A percentile compares a stretch with the other conserved stretches of the same genome.
Evolutionary conservation across 2,329 filamentous ascomycete species (phyloP).

Genomic region (Penicillium capsulatum): DNA sequence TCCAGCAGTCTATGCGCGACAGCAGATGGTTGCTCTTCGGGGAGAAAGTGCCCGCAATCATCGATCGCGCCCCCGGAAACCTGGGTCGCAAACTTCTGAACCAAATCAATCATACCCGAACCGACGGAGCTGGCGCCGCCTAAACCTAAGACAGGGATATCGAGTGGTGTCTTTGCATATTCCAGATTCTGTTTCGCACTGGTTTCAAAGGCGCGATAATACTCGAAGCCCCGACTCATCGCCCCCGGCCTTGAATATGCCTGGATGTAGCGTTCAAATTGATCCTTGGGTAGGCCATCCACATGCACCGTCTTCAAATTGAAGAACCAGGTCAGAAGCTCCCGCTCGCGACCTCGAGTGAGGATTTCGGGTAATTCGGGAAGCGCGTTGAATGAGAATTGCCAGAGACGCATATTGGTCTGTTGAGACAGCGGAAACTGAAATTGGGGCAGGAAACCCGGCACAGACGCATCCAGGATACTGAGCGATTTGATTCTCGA

Average conservation of each 20-base stretch:
- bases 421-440: slow-evolving; percentile 17
- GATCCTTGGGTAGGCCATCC: slow-evolving; percentile 9
- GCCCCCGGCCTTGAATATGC: slow-evolving; percentile 21
- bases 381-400: slow-evolving; percentile 27
- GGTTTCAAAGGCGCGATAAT: slow-evolving; percentile 22
- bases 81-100: slow-evolving; percentile 15
- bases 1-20: slow-evolving; percentile 9
- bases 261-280: slow-evolving; percentile 20
- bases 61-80: slow-evolving; percentile 21
- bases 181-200: slow-evolving; percentile 23
- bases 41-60: slow-evolving; percentile 25
- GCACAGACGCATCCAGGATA: slow-evolving; percentile 13
- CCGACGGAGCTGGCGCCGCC: slow-evolving; percentile 13
- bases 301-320: slow-evolving; percentile 18
- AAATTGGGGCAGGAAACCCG: slow-evolving; percentile 17
- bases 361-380: slow-evolving; percentile 26
- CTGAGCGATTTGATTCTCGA: slow-evolving; percentile 21
- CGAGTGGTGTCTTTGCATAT: slow-evolving; percentile 16
- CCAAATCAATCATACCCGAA: slow-evolving; percentile 12
- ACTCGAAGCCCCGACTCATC: slow-evolving; percentile 27
- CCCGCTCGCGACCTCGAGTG: slow-evolving; percentile 19
- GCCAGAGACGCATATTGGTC: slow-evolving; percentile 24
- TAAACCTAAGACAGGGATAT: slow-evolving; percentile 19
- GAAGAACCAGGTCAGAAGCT: slow-evolving; percentile 25
- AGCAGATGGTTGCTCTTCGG: slow-evolving; percentile 25